phyloP scores from a whole-genome alignment of 148 eudicot species.

The Polygonum maritimum region DNA sequence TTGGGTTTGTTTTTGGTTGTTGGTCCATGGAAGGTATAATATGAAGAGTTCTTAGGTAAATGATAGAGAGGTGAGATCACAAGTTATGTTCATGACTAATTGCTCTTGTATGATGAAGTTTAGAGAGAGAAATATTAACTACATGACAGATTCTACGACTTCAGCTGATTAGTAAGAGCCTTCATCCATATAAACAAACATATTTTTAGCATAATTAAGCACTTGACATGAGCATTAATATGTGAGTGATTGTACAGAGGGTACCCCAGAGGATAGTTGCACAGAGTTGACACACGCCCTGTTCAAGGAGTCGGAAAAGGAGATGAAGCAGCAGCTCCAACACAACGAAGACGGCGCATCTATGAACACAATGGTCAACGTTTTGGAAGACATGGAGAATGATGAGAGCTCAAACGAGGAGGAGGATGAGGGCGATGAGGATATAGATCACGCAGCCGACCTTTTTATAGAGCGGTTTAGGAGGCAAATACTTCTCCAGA shows the following conservation, averaged over 20 bases:
- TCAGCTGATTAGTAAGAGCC: too few relatives aligned
- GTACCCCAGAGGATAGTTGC: not conserved
- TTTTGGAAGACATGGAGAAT: not conserved
- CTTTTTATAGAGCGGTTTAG: constrained; percentile 34
- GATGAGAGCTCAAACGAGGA: not conserved
- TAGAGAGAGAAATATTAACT: too few relatives aligned
- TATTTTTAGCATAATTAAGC: too few relatives aligned
- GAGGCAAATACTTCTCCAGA: constrained; percentile 24
- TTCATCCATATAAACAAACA: too few relatives aligned
- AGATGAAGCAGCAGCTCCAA: not conserved
- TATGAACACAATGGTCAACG: not conserved
- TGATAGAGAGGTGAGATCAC: too few relatives aligned
- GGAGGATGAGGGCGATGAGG: constrained; percentile 15
- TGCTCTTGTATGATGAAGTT: too few relatives aligned
- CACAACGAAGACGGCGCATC: not conserved
- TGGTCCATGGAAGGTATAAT: too few relatives aligned
- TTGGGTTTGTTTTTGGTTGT: too few relatives aligned
- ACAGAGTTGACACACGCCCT: constrained; percentile 11
- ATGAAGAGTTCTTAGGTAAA: too few relatives aligned
- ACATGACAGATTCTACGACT: too few relatives aligned
- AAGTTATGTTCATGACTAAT: too few relatives aligned
- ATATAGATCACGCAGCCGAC: constrained; percentile 34
- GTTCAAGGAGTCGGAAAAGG: constrained; percentile 19
- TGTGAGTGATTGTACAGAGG: not conserved
- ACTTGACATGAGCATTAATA: not conserved